Conservation (phyloP, 2,329 filamentous ascomycete species). For the Penicillium sp. region DNA sequence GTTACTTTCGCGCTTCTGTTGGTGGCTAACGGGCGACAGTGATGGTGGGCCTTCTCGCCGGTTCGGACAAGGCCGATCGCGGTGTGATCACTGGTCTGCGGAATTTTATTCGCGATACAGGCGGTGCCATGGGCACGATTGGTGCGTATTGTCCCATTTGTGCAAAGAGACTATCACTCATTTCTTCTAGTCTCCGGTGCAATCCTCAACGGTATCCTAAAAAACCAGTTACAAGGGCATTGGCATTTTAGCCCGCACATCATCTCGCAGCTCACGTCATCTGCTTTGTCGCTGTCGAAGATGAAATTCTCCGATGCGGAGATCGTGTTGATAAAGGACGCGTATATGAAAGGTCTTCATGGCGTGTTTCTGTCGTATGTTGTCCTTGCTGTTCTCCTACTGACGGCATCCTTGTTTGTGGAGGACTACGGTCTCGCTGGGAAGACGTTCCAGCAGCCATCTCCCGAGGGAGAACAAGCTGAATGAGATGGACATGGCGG, state of each 20-base stretch:
- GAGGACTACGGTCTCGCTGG: neutral
- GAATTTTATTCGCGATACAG: conserved; percentile 3
- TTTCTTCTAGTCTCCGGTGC: conserved; percentile 2
- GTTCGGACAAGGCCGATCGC: conserved; percentile 1
- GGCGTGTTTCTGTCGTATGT: neutral
- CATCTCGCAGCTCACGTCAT: conserved; percentile 1
- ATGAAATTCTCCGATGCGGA: neutral
- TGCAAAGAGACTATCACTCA: neutral
- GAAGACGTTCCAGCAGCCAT: too few relatives aligned
- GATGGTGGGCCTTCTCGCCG: neutral
- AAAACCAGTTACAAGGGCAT: neutral
- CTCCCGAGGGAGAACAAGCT: too few relatives aligned
- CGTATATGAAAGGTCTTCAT: neutral
- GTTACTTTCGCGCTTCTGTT: neutral
- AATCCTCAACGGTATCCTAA: conserved; percentile 1
- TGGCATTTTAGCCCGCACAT: neutral
- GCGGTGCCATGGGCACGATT: conserved; percentile 1
- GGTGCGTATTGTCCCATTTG: neutral
- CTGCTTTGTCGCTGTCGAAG: neutral
- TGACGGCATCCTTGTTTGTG: neutral
- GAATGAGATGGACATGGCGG: too few relatives aligned
- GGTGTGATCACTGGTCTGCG: conserved; percentile 2
- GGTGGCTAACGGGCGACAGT: neutral
- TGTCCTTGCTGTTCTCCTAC: neutral
- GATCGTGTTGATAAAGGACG: neutral